These are phyloP conservation scores for Kandelia obovata DNA, from an alignment of 345 rosid species.

Conservation along the genomic window DNA sequence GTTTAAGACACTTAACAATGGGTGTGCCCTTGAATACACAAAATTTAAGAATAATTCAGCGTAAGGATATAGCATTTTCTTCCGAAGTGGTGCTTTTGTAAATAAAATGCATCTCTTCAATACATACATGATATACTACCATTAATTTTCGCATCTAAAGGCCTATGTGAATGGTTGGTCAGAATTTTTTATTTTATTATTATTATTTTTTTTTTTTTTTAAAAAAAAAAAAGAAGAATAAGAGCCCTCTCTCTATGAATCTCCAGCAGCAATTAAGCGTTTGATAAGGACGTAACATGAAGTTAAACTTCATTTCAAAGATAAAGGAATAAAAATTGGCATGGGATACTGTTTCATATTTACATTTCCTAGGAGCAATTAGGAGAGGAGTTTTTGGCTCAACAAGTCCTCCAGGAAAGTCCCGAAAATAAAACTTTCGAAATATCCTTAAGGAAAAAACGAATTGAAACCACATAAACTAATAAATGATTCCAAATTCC, in stretches of 20 bases:
- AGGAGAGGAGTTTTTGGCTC: too few relatives aligned
- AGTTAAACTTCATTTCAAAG: not conserved
- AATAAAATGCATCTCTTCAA: too few relatives aligned
- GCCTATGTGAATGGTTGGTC: not conserved
- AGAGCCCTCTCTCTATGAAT: not conserved
- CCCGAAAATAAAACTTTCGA: not conserved
- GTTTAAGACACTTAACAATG: too few relatives aligned
- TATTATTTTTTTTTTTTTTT: too few relatives aligned
- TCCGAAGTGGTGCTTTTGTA: too few relatives aligned
- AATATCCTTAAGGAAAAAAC: not conserved
- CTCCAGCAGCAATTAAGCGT: not conserved
- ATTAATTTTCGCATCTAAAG: not conserved
- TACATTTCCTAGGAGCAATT: too few relatives aligned
- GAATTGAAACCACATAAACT: not conserved
- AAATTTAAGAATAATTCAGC: too few relatives aligned
- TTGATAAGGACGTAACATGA: slow-evolving; percentile 8
- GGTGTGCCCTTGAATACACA: too few relatives aligned
- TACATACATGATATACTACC: too few relatives aligned
- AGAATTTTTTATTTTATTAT: too few relatives aligned
- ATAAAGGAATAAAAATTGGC: not conserved
- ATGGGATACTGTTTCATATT: not conserved
- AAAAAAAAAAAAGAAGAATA: too few relatives aligned
- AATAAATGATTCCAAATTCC: slow-evolving; percentile 13
- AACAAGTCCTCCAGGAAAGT: not conserved
- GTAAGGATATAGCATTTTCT: too few relatives aligned